A percentile compares a stretch with the other conserved stretches of the same genome.
These are phyloP conservation scores for Metarhizium album DNA, from an alignment of 2,329 filamentous ascomycete genomes.

Conservation along the genomic window DNA sequence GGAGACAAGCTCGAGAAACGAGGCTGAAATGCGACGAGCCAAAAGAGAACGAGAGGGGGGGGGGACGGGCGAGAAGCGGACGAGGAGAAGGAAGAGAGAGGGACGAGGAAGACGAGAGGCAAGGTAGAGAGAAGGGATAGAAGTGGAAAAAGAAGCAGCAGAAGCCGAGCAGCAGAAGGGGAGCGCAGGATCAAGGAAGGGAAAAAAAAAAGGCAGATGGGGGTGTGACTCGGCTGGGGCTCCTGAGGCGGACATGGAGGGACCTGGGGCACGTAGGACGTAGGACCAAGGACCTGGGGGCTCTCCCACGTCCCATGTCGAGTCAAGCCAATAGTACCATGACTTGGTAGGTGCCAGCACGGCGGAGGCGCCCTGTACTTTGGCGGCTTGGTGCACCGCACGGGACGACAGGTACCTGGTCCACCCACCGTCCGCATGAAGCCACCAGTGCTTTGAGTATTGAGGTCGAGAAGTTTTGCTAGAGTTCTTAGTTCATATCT, in stretches of 20 bases:
- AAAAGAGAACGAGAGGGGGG: background rate
- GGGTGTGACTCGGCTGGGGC: conserved; percentile 9
- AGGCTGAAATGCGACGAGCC: conserved; percentile 7
- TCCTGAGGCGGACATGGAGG: background rate
- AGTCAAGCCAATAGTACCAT: background rate
- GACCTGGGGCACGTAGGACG: too few species aligned
- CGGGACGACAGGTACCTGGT: too few species aligned
- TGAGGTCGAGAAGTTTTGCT: too few species aligned
- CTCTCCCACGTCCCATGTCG: background rate
- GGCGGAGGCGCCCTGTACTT: too few species aligned
- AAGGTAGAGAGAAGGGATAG: conserved; percentile 7
- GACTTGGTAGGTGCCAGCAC: too few species aligned
- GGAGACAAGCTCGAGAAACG: conserved; percentile 17
- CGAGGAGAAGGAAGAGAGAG: background rate
- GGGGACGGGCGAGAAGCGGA: conserved; percentile 2
- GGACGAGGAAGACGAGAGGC: conserved; percentile 13
- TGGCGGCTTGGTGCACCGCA: too few species aligned
- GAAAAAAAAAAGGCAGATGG: conserved; percentile 6
- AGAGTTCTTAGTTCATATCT: too few species aligned
- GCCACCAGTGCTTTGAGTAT: too few species aligned
- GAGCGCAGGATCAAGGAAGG: conserved; percentile 15
- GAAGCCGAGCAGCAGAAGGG: conserved; percentile 19
- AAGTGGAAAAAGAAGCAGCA: conserved; percentile 11
- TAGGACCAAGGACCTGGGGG: background rate
- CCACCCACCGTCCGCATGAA: too few species aligned